These are phyloP conservation scores for Pleurozium schreberi DNA, from an alignment of 225 moss, liverwort and hornwort species.

Conservation along the genomic window DNA sequence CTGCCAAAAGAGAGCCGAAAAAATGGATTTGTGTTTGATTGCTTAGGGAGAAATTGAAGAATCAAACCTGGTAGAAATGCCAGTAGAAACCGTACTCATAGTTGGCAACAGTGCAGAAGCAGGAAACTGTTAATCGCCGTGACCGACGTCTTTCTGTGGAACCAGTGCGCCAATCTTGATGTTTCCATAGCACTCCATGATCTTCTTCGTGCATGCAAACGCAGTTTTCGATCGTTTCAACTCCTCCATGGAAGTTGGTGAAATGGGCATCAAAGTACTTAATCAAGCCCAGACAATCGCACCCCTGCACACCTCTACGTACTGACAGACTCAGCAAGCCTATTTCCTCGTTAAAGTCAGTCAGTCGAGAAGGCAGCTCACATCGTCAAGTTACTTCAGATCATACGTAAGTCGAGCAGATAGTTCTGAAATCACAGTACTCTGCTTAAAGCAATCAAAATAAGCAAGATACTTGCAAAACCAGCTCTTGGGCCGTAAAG, in stretches of 20 bases:
- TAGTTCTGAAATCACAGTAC: not conserved
- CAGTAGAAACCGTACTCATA: constrained; percentile 89
- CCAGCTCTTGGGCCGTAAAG: not conserved
- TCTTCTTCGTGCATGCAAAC: constrained; percentile 95
- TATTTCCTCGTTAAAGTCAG: not conserved
- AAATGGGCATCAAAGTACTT: constrained; percentile 67
- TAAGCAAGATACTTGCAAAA: not conserved
- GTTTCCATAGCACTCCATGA: constrained; percentile 83
- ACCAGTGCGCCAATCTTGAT: constrained; percentile 79
- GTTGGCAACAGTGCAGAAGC: constrained; percentile 84
- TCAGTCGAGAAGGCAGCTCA: not conserved
- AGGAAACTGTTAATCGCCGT: constrained; percentile 66
- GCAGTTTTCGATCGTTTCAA: constrained; percentile 72
- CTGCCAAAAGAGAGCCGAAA: not conserved
- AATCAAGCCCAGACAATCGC: constrained; percentile 34
- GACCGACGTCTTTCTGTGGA: constrained; percentile 75
- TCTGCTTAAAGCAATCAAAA: not conserved
- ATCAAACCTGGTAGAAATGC: constrained; percentile 75
- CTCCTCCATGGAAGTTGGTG: constrained; percentile 68
- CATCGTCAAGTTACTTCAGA: not conserved
- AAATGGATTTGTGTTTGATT: not conserved
- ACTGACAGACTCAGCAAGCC: not conserved
- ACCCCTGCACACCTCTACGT: constrained; percentile 16
- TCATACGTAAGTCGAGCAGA: not conserved
- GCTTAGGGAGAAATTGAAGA: not conserved